phyloP scores from a whole-genome alignment of 1,284 basidiomycete genomes.

The Irpex sp. region DNA sequence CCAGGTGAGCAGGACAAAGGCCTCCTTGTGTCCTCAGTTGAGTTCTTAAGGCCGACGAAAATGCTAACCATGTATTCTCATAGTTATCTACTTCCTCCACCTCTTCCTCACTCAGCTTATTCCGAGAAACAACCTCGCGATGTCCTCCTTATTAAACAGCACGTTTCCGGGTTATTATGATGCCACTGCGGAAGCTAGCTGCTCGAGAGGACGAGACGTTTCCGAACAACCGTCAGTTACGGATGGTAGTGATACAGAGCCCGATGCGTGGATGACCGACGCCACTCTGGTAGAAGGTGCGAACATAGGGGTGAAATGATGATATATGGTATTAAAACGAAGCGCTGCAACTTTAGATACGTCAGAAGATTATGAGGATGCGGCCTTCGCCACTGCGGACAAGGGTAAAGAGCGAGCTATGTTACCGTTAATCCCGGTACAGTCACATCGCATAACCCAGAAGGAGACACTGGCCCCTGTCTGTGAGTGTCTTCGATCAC shows the following conservation, averaged over 20 bases:
- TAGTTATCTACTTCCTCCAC: background rate
- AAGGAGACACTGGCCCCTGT: background rate
- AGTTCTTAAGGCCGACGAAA: background rate
- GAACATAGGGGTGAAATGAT: background rate
- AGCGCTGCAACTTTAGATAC: background rate
- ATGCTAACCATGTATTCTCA: background rate
- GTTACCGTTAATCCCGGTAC: background rate
- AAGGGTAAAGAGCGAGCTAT: background rate
- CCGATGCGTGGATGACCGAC: background rate
- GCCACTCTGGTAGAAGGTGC: background rate
- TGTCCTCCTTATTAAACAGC: background rate
- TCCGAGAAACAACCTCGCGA: no score
- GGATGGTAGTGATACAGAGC: background rate
- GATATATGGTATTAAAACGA: background rate
- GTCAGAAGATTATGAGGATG: background rate
- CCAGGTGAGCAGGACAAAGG: background rate
- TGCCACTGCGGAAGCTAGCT: background rate
- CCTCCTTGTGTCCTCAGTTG: background rate
- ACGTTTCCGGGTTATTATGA: background rate
- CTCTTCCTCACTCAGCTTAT: background rate
- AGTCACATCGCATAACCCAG: background rate
- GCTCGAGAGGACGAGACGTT: background rate
- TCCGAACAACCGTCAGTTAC: background rate
- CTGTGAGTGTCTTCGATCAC: background rate
- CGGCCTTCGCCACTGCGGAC: background rate